A percentile compares a stretch with the other conserved stretches of the same genome.
Conservation (phyloP, 2,329 filamentous ascomycete genomes). For the Parastagonospora avenae region DNA sequence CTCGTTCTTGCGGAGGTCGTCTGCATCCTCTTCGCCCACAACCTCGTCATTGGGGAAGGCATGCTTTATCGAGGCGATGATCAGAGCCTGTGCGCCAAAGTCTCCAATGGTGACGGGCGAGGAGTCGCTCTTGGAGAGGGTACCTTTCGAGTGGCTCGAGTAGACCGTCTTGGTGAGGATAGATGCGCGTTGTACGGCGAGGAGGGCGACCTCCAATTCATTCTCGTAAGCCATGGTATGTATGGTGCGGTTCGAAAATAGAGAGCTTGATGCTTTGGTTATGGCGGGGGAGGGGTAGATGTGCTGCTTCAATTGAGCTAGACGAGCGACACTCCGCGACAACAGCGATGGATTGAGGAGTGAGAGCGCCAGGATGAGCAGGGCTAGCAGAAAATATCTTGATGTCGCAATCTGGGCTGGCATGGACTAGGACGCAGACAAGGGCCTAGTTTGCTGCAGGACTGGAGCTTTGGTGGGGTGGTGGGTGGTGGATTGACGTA, state of each 20-base stretch:
- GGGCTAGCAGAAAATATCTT: conserved; percentile 37
- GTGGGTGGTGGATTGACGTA: conserved; percentile 13
- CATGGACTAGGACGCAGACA: conserved; percentile 24
- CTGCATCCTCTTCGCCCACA: conserved; percentile 93
- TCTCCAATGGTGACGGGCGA: conserved; percentile 98
- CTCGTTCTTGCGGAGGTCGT: conserved; percentile 73
- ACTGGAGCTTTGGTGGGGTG: conserved; percentile 20
- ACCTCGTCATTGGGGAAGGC: conserved; percentile 91
- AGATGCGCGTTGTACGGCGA: conserved; percentile 84
- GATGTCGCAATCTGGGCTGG: conserved; percentile 29
- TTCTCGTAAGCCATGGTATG: conserved; percentile 64
- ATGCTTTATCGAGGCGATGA: conserved; percentile 86
- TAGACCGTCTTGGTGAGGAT: conserved; percentile 79
- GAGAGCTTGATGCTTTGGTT: conserved; percentile 10
- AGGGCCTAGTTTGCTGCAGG: conserved; percentile 10
- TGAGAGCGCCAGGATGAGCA: conserved; percentile 42
- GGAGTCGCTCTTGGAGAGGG: conserved; percentile 90
- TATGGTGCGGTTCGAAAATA: conserved; percentile 18
- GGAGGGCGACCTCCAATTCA: conserved; percentile 82
- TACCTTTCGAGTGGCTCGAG: conserved; percentile 91
- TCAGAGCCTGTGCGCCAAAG: conserved; percentile 95
- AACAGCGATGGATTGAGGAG: conserved; percentile 34
- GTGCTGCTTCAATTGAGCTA: conserved; percentile 39
- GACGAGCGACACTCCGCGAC: conserved; percentile 33
- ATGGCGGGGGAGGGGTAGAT: conserved; percentile 33